phyloP scores from a whole-genome alignment of 2,329 filamentous ascomycete genomes.

The Aspergillus brasiliensis region DNA sequence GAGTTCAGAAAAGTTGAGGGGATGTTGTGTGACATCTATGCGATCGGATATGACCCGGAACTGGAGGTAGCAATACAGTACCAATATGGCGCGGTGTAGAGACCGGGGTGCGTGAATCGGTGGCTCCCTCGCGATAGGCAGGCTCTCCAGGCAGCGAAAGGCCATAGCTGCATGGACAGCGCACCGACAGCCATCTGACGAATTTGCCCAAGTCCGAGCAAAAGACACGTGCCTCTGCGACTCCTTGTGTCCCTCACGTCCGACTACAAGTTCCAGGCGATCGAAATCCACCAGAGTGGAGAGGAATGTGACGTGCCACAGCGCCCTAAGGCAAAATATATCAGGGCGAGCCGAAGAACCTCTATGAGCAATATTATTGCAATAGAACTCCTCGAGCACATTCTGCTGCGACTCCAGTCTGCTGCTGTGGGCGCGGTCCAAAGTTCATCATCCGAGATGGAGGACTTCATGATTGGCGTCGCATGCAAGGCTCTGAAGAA shows the following conservation, averaged over 20 bases:
- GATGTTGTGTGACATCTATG: background rate
- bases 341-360: slow-evolving; percentile 14
- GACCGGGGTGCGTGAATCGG: slow-evolving; percentile 29
- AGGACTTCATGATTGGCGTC: background rate
- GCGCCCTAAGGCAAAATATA: slow-evolving; percentile 25
- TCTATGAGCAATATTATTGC: slow-evolving; percentile 12
- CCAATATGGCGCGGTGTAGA: slow-evolving; percentile 24
- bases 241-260: slow-evolving; percentile 26
- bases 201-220: slow-evolving; percentile 26
- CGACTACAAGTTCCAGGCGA: slow-evolving; percentile 27
- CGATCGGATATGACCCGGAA: background rate
- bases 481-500: slow-evolving; percentile 18
- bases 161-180: slow-evolving; percentile 26
- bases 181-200: slow-evolving; percentile 22
- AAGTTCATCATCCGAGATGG: slow-evolving; percentile 8
- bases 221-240: slow-evolving; percentile 16
- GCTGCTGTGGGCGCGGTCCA: slow-evolving; percentile 18
- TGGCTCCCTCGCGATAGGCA: slow-evolving; percentile 24
- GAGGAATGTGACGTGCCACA: slow-evolving; percentile 34
- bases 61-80: slow-evolving; percentile 24
- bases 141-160: slow-evolving; percentile 23
- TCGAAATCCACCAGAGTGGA: slow-evolving; percentile 29
- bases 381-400: slow-evolving; percentile 1
- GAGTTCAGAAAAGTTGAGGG: background rate
- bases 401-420: slow-evolving; percentile 8